These are phyloP conservation scores for Arthroderma sp. DNA, from an alignment of 2,329 filamentous ascomycete genomes.

Conservation along the genomic window DNA sequence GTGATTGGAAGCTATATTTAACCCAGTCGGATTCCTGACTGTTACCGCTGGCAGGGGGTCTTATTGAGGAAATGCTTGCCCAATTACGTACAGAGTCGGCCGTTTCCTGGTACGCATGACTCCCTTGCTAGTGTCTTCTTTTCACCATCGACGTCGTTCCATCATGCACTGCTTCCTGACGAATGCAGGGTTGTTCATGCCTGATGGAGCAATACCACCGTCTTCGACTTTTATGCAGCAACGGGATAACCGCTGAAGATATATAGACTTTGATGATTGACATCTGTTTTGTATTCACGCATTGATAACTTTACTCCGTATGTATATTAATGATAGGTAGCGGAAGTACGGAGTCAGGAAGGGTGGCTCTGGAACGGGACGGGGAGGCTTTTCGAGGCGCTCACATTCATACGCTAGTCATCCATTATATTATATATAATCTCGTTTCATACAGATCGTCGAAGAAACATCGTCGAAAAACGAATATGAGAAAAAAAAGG, in stretches of 20 bases:
- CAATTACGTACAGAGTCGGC: neutral
- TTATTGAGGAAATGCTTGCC: neutral
- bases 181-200: slow-evolving; percentile 1
- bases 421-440: neutral
- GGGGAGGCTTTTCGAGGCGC: neutral
- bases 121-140: neutral
- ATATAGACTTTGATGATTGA: neutral
- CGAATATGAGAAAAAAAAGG: neutral
- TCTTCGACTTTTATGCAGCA: neutral
- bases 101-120: neutral
- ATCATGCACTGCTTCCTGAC: neutral
- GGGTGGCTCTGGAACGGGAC: neutral
- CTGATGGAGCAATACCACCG: neutral
- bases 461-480: neutral
- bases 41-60: neutral
- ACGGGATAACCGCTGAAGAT: neutral
- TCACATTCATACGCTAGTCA: neutral
- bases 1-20: slow-evolving; percentile 2
- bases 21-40: neutral
- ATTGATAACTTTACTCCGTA: neutral
- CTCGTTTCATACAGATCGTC: neutral
- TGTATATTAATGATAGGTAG: neutral
- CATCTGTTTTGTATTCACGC: neutral
- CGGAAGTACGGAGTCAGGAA: neutral
- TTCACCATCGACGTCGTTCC: neutral